Conservation (phyloP, 2,329 filamentous ascomycete species). For the Ilyonectria robusta region DNA sequence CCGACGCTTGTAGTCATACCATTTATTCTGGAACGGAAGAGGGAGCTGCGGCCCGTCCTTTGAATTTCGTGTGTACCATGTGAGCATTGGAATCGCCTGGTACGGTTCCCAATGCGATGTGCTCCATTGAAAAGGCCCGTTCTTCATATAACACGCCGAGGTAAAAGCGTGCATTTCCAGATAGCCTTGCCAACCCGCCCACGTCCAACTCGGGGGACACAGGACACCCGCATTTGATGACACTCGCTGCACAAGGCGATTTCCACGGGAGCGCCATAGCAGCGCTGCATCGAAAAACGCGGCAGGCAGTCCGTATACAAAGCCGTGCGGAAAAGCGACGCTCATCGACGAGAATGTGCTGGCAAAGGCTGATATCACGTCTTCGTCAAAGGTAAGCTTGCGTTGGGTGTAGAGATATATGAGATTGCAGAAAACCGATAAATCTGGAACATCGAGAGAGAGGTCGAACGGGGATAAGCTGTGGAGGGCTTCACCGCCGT, state of each 20-base stretch:
- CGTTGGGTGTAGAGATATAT: slow-evolving; percentile 8
- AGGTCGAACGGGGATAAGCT: slow-evolving; percentile 15
- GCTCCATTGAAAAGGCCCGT: not conserved
- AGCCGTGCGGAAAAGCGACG: slow-evolving; percentile 16
- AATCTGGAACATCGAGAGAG: slow-evolving; percentile 10
- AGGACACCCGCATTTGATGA: not conserved
- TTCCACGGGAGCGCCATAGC: slow-evolving; percentile 4
- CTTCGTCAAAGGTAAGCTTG: slow-evolving; percentile 17
- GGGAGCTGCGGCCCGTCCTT: not conserved
- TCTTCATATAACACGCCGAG: slow-evolving; percentile 19
- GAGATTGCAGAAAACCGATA: slow-evolving; percentile 18
- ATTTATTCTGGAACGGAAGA: slow-evolving; percentile 28
- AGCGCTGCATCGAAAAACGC: slow-evolving; percentile 20
- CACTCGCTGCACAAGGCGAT: slow-evolving; percentile 4
- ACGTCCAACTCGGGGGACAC: slow-evolving; percentile 19
- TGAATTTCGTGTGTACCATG: slow-evolving; percentile 14
- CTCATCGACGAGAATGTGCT: slow-evolving; percentile 19
- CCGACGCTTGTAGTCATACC: slow-evolving; percentile 17
- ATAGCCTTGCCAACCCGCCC: slow-evolving; percentile 19
- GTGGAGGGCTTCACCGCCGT: not conserved
- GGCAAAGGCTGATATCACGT: slow-evolving; percentile 14
- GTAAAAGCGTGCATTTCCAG: not conserved
- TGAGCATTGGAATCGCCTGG: slow-evolving; percentile 22
- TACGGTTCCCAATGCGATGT: slow-evolving; percentile 17
- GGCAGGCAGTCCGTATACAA: slow-evolving; percentile 15